phyloP scores from a whole-genome alignment of 805 yeast species.

The Lachancea dasiensis region DNA sequence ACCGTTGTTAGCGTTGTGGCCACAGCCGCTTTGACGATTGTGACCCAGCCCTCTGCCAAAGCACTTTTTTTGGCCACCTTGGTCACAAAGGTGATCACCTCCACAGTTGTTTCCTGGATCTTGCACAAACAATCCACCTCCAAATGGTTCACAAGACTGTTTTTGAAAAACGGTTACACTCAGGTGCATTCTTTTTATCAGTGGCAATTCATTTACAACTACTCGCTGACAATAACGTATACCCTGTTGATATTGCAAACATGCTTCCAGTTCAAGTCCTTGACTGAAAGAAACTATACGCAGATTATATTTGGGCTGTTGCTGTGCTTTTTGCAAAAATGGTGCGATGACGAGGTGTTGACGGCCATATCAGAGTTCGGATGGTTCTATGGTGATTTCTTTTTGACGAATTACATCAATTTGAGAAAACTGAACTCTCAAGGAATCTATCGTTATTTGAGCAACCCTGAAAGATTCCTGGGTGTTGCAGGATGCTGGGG shows the following conservation, averaged over 20 bases:
- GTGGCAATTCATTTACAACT: constrained; percentile 64
- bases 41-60: constrained; percentile 24
- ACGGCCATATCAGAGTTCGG: constrained; percentile 75
- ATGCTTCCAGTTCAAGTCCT: constrained; percentile 25
- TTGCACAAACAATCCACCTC: constrained; percentile 53
- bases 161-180: constrained; percentile 57
- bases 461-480: constrained; percentile 74
- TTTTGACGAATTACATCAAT: constrained; percentile 48
- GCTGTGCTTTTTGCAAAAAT: constrained; percentile 52
- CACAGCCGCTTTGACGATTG: constrained; percentile 29
- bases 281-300: constrained; percentile 23
- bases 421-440: constrained; percentile 57
- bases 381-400: constrained; percentile 89
- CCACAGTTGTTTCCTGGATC: constrained; percentile 44
- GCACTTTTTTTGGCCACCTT: constrained; percentile 39
- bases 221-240: constrained; percentile 49
- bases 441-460: constrained; percentile 75
- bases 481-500: constrained; percentile 83
- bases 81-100: constrained; percentile 44
- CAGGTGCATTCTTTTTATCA: constrained; percentile 61
- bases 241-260: constrained; percentile 42
- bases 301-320: constrained; percentile 52
- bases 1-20: constrained; percentile 44
- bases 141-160: constrained; percentile 59
- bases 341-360: constrained; percentile 65